Percentiles rank a stretch among this genome's conserved stretches.
These are phyloP conservation scores for Gynandropsis gynandra DNA, from an alignment of 345 rosid species.

Conservation along the genomic window DNA sequence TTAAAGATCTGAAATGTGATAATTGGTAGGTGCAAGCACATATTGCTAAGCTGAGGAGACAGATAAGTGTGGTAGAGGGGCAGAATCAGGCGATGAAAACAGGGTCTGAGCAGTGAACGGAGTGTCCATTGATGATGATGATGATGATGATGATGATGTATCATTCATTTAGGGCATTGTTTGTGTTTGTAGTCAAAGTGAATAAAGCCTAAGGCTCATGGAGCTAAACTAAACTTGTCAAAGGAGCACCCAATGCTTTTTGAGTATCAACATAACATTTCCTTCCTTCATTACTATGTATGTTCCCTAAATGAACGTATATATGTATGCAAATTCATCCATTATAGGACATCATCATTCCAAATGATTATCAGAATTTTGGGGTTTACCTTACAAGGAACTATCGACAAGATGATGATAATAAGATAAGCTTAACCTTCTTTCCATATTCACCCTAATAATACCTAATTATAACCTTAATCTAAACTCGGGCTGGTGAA, in stretches of 20 bases:
- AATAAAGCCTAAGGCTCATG: no score
- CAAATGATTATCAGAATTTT: conserved; percentile 11
- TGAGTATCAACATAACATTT: no score
- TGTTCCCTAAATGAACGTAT: not conserved
- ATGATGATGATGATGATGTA: no score
- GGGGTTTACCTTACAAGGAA: conserved; percentile 11
- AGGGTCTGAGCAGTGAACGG: conserved; percentile 47
- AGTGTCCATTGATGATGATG: no score
- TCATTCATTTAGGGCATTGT: no score
- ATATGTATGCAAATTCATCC: not conserved
- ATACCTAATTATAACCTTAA: no score
- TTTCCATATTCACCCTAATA: no score
- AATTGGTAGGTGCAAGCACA: conserved; percentile 62
- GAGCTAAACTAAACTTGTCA: no score
- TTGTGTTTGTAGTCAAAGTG: no score
- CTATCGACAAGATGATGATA: conserved; percentile 14
- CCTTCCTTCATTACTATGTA: no score
- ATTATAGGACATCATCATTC: not conserved
- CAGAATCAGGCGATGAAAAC: conserved; percentile 56
- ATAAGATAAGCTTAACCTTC: conserved; percentile 4
- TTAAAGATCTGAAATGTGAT: conserved; percentile 8
- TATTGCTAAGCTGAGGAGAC: conserved; percentile 58
- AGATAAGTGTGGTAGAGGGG: conserved; percentile 58
- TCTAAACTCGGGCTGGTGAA: not conserved
- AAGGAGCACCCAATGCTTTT: no score